A percentile compares a stretch with the other conserved stretches of the same genome.
These are phyloP conservation scores for Aspergillus bombycis DNA, from an alignment of 2,329 filamentous ascomycete species.

Conservation along the genomic window DNA sequence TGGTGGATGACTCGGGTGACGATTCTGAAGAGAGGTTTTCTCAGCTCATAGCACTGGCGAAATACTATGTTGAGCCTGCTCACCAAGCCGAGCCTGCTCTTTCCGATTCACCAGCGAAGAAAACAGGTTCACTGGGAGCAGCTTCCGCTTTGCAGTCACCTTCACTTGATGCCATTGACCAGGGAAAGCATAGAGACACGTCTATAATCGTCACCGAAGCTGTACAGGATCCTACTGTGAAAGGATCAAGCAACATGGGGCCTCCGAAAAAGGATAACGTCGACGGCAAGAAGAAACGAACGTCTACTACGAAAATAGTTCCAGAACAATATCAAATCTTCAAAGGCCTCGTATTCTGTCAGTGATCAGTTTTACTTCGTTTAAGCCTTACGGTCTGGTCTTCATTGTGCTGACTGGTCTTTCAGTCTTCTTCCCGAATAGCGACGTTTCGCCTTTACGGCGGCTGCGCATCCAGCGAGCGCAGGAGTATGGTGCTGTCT, in stretches of 20 bases:
- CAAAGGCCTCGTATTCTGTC: constrained; percentile 62
- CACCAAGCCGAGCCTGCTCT: constrained; percentile 4
- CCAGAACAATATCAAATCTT: constrained; percentile 63
- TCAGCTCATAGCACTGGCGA: constrained; percentile 18
- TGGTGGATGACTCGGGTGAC: constrained; percentile 30
- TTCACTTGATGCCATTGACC: neutral
- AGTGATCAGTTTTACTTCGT: constrained; percentile 19
- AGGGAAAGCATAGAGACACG: neutral
- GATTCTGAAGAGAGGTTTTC: constrained; percentile 28
- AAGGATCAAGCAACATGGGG: constrained; percentile 18
- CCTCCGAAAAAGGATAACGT: constrained; percentile 17
- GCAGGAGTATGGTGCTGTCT: constrained; percentile 72
- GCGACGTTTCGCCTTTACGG: constrained; percentile 69
- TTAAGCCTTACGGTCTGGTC: neutral
- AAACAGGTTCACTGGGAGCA: neutral
- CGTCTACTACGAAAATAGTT: constrained; percentile 46
- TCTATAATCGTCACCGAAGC: neutral
- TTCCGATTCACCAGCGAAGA: neutral
- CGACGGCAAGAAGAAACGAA: constrained; percentile 33
- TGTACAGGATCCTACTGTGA: constrained; percentile 6
- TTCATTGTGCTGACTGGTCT: neutral
- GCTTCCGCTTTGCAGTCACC: constrained; percentile 8
- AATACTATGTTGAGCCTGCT: neutral
- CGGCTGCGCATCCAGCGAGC: constrained; percentile 74
- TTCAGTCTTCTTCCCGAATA: constrained; percentile 75